These are phyloP conservation scores for Xylaria multiplex DNA, from an alignment of 2,329 filamentous ascomycete species.

Conservation along the genomic window DNA sequence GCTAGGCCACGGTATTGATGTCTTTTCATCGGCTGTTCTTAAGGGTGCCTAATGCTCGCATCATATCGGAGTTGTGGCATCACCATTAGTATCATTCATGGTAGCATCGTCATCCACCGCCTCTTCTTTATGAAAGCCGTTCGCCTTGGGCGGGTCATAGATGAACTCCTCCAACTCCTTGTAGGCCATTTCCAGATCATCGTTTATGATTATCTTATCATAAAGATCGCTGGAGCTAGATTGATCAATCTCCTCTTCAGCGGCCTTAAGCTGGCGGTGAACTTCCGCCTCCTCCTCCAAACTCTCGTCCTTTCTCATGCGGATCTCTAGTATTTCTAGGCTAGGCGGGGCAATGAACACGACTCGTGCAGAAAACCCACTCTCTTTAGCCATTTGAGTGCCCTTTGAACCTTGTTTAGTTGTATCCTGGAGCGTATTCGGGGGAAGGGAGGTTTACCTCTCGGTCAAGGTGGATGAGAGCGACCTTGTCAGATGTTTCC, in stretches of 20 bases:
- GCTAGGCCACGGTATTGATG: background rate
- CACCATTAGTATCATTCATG: constrained; percentile 28
- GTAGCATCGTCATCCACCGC: constrained; percentile 35
- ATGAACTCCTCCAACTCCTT: constrained; percentile 61
- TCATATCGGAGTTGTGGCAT: constrained; percentile 27
- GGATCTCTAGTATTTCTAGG: constrained; percentile 51
- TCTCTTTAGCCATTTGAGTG: constrained; percentile 66
- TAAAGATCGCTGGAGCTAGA: constrained; percentile 58
- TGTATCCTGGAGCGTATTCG: background rate
- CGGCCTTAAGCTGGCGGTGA: constrained; percentile 54
- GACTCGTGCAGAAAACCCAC: constrained; percentile 65
- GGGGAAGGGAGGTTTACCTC: constrained; percentile 56
- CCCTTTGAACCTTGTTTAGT: constrained; percentile 52
- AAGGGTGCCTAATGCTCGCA: background rate
- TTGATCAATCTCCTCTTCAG: constrained; percentile 55
- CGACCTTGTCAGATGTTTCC: constrained; percentile 66
- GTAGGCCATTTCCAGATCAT: constrained; percentile 61
- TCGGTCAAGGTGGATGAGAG: constrained; percentile 63
- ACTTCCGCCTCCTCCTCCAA: constrained; percentile 58
- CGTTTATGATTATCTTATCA: constrained; percentile 62
- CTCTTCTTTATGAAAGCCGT: constrained; percentile 43
- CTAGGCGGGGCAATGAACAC: constrained; percentile 62
- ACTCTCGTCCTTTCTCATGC: constrained; percentile 55
- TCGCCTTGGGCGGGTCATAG: constrained; percentile 48
- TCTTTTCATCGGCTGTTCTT: background rate